Evolutionary conservation across 2,329 filamentous ascomycete species (phyloP).

Genomic region (Fusarium anguioides): DNA sequence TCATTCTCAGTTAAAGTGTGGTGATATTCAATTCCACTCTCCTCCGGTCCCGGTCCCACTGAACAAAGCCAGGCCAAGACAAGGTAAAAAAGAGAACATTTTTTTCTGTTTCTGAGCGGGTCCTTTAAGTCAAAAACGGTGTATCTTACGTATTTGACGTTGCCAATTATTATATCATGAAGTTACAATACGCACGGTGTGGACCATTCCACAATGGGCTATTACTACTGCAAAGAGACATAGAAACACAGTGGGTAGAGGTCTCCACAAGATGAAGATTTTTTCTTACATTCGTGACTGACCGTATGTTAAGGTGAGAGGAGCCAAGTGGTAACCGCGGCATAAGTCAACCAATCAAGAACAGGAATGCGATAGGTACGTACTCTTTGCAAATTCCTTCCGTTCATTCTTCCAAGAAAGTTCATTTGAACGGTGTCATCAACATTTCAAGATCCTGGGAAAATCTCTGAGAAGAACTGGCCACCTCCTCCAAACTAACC

Average conservation of each 20-base stretch:
- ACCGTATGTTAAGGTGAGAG: conserved; percentile 37
- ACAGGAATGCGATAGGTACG: not conserved
- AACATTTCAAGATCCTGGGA: conserved; percentile 35
- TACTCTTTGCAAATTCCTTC: conserved; percentile 13
- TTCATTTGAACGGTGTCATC: conserved; percentile 27
- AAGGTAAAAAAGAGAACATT: conserved; percentile 2
- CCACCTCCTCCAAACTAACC: conserved; percentile 23
- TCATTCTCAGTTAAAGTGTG: conserved; percentile 6
- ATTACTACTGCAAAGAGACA: conserved; percentile 16
- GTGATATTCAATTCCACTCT: conserved; percentile 5
- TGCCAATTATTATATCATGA: conserved; percentile 11
- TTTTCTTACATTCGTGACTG: conserved; percentile 17
- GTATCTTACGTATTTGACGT: conserved; percentile 33
- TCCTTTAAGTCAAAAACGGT: conserved; percentile 33
- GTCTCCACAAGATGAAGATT: conserved; percentile 31
- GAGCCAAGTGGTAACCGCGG: conserved; percentile 16
- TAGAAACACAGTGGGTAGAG: conserved; percentile 27
- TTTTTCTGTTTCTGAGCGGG: not conserved
- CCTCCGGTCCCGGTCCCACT: conserved; percentile 35
- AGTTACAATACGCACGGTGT: conserved; percentile 24
- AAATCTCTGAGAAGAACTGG: conserved; percentile 34
- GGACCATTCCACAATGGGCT: not conserved
- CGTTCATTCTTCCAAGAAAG: conserved; percentile 22
- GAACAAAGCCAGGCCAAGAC: conserved; percentile 32
- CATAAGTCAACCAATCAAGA: conserved; percentile 7